These are phyloP conservation scores for Trichocomaceae sp. DNA, from an alignment of 2,329 filamentous ascomycete genomes.

Conservation along the genomic window DNA sequence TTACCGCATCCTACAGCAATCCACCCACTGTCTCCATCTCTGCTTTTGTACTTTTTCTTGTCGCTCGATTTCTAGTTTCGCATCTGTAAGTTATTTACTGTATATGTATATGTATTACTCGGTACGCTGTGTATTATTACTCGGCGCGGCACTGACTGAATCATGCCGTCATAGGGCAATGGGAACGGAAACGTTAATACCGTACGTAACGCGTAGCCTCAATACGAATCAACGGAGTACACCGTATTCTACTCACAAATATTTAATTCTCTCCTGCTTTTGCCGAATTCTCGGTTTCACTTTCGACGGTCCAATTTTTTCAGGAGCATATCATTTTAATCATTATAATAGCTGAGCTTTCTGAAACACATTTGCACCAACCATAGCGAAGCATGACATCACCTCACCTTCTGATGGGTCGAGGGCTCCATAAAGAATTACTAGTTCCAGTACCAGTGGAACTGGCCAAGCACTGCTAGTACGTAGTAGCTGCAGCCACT, in stretches of 20 bases:
- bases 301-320: background rate
- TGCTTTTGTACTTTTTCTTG: background rate
- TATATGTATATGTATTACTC: background rate
- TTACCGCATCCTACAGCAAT: background rate
- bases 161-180: slow-evolving; percentile 10
- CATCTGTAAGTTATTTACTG: background rate
- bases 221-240: too few species aligned
- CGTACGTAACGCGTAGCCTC: background rate
- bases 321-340: background rate
- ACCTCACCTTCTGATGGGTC: background rate
- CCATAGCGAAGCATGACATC: slow-evolving; percentile 7
- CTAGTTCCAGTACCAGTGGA: background rate
- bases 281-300: background rate
- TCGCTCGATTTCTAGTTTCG: background rate
- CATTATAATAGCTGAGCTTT: too few species aligned
- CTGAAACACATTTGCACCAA: background rate
- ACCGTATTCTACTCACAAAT: too few species aligned
- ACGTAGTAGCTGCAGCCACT: background rate
- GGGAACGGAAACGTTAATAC: background rate
- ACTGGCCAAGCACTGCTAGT: too few species aligned
- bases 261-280: background rate
- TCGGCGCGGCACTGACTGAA: slow-evolving; percentile 6
- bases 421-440: background rate
- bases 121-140: background rate
- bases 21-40: background rate